Base-by-base conservation (phyloP, 2,329 filamentous ascomycete species). In the Zopfia rhizophila region DNA sequence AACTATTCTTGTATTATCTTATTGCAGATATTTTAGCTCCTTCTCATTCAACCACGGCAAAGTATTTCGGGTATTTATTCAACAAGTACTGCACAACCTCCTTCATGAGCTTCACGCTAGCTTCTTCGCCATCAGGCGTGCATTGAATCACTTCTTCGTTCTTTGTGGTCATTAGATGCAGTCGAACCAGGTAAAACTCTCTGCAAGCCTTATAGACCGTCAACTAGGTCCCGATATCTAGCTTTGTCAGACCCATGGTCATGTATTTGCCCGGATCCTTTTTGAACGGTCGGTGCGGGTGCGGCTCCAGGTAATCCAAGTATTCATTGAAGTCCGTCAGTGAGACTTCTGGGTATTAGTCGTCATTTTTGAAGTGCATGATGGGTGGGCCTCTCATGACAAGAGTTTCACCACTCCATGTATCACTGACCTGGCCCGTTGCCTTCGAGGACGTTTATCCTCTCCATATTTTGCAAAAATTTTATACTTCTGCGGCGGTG, bases 141-240 rank as follows among this genome's bases (percentile, higher is more conserved):
- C 72, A 72, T 48, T 77, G 73, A 0, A 82, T 53, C 12, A 81
- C 78, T 19, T 77, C 70, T 2, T 61, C 40, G 17, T 64, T 69
- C 37, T 71, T 65, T 3, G 63, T 68, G 1, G 59, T 45, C 3
- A 82, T 66, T 23, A 82, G 64, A 12, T 67, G 48, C 2, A 65
- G 57, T 7, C 78, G 73, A 7, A 78, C 67, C 2, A 57, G 48
- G 51, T 79, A 75, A 50, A 77, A 73, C 10, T 71, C 63, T 36
- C 71, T 64, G 49, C 80, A 80, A 19, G 72, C 70, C 10, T 72
- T 69, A 51, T 81, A 77, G 35, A 82, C 58, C 0, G 69, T 75
- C 10, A 82, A 69, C 79, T 78, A 82, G 44, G 79, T 76, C 14
- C 65, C 56, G 16, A 60, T 54, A 25, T 77, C 75, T n/a, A 78